Percentiles rank a stretch among this genome's conserved stretches.
Conservation (phyloP, 306 rosid genomes). For the Cicer judaicum region DNA sequence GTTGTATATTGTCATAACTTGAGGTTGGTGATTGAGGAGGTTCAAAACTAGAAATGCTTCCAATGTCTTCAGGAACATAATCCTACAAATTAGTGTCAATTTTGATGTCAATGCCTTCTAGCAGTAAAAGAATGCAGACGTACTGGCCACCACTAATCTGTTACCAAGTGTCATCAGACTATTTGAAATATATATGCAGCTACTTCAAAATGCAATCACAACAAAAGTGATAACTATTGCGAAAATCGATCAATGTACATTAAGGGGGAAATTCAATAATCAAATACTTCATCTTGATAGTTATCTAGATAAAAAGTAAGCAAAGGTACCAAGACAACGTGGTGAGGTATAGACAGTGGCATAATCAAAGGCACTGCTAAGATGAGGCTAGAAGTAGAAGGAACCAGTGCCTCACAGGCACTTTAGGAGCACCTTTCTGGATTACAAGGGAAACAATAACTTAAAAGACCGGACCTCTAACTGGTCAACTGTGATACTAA, state of each 20-base stretch:
- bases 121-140: constrained; percentile 20
- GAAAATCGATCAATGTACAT: neutral
- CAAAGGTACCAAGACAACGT: neutral
- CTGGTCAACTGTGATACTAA: neutral
- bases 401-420: neutral
- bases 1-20: constrained; percentile 72
- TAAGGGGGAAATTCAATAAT: constrained; percentile 5
- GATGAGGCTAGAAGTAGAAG: constrained; percentile 17
- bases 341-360: neutral
- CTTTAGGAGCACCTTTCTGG: constrained; percentile 5
- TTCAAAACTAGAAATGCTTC: constrained; percentile 87
- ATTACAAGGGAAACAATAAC: neutral
- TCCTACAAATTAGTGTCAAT: constrained; percentile 58
- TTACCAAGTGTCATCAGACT: constrained; percentile 10
- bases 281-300: neutral
- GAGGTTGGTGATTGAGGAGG: constrained; percentile 92
- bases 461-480: neutral
- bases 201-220: neutral
- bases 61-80: constrained; percentile 89
- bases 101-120: constrained; percentile 18
- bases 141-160: neutral
- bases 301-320: constrained; percentile 17
- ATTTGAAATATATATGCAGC: neutral
- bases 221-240: neutral
- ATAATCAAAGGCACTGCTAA: neutral